Conservation (phyloP, 176 grass and related monocot genomes). For the Paspalum notatum region DNA sequence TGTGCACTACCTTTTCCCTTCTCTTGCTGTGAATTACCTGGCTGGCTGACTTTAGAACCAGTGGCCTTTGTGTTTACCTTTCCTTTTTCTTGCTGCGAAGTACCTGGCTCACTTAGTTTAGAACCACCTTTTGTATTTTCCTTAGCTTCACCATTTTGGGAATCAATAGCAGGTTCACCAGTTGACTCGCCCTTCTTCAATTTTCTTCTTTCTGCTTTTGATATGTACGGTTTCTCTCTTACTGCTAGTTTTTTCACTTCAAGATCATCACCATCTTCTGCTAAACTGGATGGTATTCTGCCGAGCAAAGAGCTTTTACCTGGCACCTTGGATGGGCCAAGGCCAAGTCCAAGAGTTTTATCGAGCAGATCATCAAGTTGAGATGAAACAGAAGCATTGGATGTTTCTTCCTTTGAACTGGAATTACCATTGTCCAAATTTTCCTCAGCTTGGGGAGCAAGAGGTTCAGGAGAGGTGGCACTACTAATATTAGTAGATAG, state of each 20-base stretch:
- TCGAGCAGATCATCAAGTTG: slow-evolving; percentile 95
- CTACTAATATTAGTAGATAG: slow-evolving; percentile 23
- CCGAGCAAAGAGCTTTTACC: slow-evolving; percentile 49
- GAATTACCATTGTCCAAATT: slow-evolving; percentile 36
- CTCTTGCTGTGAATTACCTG: slow-evolving; percentile 36
- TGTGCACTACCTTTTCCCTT: slow-evolving; percentile 35
- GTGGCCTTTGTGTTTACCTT: slow-evolving; percentile 44
- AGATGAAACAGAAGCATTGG: slow-evolving; percentile 53
- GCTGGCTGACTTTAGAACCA: slow-evolving; percentile 59
- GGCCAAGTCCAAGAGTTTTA: slow-evolving; percentile 77
- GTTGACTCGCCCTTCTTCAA: slow-evolving; percentile 75
- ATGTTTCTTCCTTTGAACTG: slow-evolving; percentile 44
- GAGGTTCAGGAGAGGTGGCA: slow-evolving; percentile 41
- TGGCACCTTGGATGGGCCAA: slow-evolving; percentile 69
- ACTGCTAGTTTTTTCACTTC: slow-evolving; percentile 51
- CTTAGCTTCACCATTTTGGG: slow-evolving; percentile 46
- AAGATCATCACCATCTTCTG: slow-evolving; percentile 53
- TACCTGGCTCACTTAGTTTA: slow-evolving; percentile 1
- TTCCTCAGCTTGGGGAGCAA: slow-evolving; percentile 29
- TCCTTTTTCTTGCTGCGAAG: slow-evolving; percentile 51
- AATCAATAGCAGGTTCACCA: slow-evolving; percentile 41
- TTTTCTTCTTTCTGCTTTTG: slow-evolving; percentile 95
- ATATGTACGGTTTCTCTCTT: slow-evolving; percentile 92
- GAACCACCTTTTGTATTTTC: slow-evolving; percentile 42
- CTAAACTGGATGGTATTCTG: slow-evolving; percentile 41